These are phyloP conservation scores for Trichoderma atroviride DNA, from an alignment of 2,329 filamentous ascomycete genomes.

Conservation along the genomic window DNA sequence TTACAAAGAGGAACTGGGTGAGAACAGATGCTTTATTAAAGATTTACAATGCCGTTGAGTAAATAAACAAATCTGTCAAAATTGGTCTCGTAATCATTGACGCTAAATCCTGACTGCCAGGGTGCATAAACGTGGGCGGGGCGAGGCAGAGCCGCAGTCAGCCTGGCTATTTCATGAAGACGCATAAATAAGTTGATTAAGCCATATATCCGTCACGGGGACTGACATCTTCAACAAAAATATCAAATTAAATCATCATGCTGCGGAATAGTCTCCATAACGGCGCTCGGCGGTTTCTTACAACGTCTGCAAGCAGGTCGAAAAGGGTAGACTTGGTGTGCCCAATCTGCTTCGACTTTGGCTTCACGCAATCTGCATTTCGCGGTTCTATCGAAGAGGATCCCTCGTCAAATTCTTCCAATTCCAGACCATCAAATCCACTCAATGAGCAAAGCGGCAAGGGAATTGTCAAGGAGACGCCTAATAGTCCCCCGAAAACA, in stretches of 20 bases:
- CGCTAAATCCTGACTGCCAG: constrained; percentile 14
- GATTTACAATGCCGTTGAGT: neutral
- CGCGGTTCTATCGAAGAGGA: neutral
- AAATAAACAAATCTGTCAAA: neutral
- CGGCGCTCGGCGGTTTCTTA: constrained; percentile 2
- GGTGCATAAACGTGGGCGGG: neutral
- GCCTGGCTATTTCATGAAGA: neutral
- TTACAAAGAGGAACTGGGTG: rapidly evolving
- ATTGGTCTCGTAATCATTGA: neutral
- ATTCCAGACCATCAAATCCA: neutral
- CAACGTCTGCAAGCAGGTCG: neutral
- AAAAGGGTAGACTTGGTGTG: constrained; percentile 21
- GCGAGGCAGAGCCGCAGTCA: constrained; percentile 19
- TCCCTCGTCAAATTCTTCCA: neutral
- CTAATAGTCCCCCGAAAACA: neutral
- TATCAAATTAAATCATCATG: neutral
- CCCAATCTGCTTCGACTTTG: constrained; percentile 24
- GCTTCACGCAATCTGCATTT: constrained; percentile 13
- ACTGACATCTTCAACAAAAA: neutral
- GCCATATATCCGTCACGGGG: neutral
- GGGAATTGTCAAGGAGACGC: neutral
- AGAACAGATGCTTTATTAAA: neutral
- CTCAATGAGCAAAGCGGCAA: neutral
- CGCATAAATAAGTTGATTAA: neutral
- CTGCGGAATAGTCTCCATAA: neutral